These are phyloP conservation scores for Chytriomyces confervae DNA, from an alignment of 192 early-diverging fungal species.

Conservation along the genomic window DNA sequence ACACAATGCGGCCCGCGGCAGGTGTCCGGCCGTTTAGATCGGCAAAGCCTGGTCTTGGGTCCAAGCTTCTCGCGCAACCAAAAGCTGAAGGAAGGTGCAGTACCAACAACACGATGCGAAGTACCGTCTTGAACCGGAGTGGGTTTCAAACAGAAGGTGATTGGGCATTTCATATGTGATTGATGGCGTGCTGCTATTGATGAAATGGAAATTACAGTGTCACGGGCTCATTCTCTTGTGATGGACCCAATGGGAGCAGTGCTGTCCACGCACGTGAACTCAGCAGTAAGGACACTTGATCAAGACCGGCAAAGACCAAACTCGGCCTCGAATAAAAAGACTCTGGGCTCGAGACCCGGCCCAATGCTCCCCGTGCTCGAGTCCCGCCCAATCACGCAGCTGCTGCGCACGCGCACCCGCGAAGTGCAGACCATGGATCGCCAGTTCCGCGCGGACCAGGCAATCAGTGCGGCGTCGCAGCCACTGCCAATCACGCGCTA, in stretches of 20 bases:
- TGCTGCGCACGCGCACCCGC: not conserved
- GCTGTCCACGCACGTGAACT: constrained; percentile 2
- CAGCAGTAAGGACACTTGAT: not conserved
- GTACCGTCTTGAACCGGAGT: constrained; percentile 8
- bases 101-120: not conserved
- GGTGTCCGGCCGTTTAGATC: not conserved
- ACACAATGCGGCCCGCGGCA: not conserved
- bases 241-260: not conserved
- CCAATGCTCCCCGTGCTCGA: constrained; percentile 15
- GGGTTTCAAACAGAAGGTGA: constrained; percentile 25
- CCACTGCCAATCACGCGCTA: constrained; percentile 31
- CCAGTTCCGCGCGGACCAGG: constrained; percentile 18
- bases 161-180: not conserved
- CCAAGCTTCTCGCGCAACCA: not conserved
- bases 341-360: not conserved
- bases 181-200: too few relatives aligned
- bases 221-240: not conserved
- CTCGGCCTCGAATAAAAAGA: too few relatives aligned
- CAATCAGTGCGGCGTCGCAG: constrained; percentile 5
- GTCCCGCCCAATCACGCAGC: constrained; percentile 19
- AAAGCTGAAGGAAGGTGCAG: not conserved
- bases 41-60: not conserved
- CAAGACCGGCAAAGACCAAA: not conserved
- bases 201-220: not conserved
- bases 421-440: not conserved